Conservation (phyloP, 768 basidiomycete species). For the Trichaptum fuscoviolaceum region DNA sequence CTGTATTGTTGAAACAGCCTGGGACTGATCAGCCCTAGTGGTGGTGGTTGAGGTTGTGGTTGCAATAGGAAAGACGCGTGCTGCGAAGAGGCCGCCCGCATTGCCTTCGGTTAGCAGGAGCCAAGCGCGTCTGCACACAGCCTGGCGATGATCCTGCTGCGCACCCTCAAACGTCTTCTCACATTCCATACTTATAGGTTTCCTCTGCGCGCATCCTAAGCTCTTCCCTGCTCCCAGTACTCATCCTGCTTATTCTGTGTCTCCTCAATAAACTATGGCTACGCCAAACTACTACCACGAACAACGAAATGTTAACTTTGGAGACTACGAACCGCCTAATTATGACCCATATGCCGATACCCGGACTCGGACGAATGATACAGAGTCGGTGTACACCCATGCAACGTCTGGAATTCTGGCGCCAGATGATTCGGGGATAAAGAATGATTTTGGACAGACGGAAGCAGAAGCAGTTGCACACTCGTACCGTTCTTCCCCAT, state of each 20-base stretch:
- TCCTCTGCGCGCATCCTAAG: background rate
- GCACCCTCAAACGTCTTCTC: background rate
- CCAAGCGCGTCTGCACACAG: background rate
- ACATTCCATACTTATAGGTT: background rate
- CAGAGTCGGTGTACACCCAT: slow-evolving; percentile 7
- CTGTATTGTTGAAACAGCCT: background rate
- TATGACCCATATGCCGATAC: slow-evolving; percentile 3
- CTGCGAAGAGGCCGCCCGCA: background rate
- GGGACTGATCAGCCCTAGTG: background rate
- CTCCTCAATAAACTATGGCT: background rate
- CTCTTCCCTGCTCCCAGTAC: background rate
- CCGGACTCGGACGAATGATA: slow-evolving; percentile 7
- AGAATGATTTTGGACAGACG: slow-evolving; percentile 14
- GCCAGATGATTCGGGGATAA: slow-evolving; percentile 3
- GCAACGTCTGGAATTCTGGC: slow-evolving; percentile 6
- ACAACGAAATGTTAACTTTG: slow-evolving; percentile 15
- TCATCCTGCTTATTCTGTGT: background rate
- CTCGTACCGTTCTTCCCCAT: slow-evolving; percentile 9
- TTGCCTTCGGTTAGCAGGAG: background rate
- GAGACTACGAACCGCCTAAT: slow-evolving; percentile 7
- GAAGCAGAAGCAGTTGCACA: slow-evolving; percentile 14
- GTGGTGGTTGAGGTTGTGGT: background rate
- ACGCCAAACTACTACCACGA: slow-evolving; percentile 3
- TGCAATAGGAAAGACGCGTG: background rate
- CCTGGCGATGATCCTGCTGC: background rate